phyloP scores from a whole-genome alignment of 2,329 filamentous ascomycete genomes.

The Thermothelomyces thermophilus region DNA sequence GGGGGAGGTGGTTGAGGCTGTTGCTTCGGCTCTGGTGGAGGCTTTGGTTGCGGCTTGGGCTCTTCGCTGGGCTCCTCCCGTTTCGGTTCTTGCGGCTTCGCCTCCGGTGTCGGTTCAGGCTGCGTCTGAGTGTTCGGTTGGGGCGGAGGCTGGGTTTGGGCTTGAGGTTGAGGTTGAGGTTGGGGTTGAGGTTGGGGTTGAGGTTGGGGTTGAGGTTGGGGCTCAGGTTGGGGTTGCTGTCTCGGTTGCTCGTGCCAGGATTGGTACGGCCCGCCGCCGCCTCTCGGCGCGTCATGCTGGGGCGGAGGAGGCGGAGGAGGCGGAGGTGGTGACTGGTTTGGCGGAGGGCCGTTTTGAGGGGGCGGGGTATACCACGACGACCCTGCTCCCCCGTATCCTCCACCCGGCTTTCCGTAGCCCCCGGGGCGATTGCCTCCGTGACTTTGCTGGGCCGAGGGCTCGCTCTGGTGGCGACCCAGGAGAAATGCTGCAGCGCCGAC shows the following conservation, averaged over 20 bases:
- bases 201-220: slow-evolving; percentile 8
- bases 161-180: slow-evolving; percentile 17
- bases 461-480: slow-evolving; percentile 12
- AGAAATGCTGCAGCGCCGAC: slow-evolving; percentile 12
- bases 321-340: slow-evolving; percentile 22
- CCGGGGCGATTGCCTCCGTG: background rate
- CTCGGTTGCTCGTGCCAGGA: slow-evolving; percentile 31
- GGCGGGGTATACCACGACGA: slow-evolving; percentile 30
- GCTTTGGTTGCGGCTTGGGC: slow-evolving; percentile 18
- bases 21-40: slow-evolving; percentile 15
- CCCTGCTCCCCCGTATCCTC: slow-evolving; percentile 28
- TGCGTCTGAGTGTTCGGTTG: slow-evolving; percentile 8
- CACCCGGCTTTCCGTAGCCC: slow-evolving; percentile 18
- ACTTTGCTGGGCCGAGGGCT: background rate
- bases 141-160: slow-evolving; percentile 18
- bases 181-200: slow-evolving; percentile 20
- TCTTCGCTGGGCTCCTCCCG: slow-evolving; percentile 18
- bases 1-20: slow-evolving; percentile 19
- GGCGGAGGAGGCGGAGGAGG: slow-evolving; percentile 24
- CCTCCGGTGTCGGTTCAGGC: slow-evolving; percentile 15
- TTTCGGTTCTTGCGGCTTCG: slow-evolving; percentile 12
- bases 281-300: slow-evolving; percentile 21
- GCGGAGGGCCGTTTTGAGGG: slow-evolving; percentile 29
- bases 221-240: slow-evolving; percentile 20
- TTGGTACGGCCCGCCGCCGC: slow-evolving; percentile 32